Evolutionary conservation across 108 stramenopile species (phyloP).

Genomic region (Cyclotella choctawhatcheeana): DNA sequence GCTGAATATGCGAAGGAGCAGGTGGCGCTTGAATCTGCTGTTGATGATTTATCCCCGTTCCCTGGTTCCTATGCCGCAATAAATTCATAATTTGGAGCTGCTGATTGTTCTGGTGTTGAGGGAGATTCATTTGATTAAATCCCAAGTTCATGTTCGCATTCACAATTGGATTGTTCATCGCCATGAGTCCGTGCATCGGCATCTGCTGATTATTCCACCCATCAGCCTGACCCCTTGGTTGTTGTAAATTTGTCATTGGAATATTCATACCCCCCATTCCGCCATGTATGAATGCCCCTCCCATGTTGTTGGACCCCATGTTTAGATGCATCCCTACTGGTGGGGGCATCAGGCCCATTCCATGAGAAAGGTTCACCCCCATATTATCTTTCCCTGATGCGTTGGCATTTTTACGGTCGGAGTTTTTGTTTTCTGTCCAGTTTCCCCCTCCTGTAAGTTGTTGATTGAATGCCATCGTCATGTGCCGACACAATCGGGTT

Average conservation of each 20-base stretch:
- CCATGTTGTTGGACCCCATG: background rate
- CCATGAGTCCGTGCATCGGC: slow-evolving; percentile 8
- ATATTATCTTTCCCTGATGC: too few species aligned
- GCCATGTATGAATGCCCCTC: slow-evolving; percentile 3
- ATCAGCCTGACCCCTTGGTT: background rate
- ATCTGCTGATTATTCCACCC: background rate
- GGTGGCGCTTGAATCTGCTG: background rate
- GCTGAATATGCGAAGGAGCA: background rate
- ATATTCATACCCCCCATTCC: background rate
- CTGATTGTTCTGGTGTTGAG: slow-evolving; percentile 12
- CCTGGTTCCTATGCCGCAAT: background rate
- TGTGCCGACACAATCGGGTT: too few species aligned
- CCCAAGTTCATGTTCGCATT: background rate
- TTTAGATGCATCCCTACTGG: background rate
- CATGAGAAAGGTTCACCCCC: background rate
- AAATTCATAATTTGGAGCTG: slow-evolving; percentile 1
- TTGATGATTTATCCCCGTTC: background rate
- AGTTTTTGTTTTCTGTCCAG: too few species aligned
- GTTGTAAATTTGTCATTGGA: background rate
- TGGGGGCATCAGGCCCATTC: slow-evolving; percentile 3
- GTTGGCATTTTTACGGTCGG: too few species aligned
- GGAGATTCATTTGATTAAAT: background rate
- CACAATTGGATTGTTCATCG: slow-evolving; percentile 5
- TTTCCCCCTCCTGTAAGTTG: too few species aligned
- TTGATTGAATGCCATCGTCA: too few species aligned